These are phyloP conservation scores for Huntiella savannae DNA, from an alignment of 2,329 filamentous ascomycete genomes.

Conservation along the genomic window DNA sequence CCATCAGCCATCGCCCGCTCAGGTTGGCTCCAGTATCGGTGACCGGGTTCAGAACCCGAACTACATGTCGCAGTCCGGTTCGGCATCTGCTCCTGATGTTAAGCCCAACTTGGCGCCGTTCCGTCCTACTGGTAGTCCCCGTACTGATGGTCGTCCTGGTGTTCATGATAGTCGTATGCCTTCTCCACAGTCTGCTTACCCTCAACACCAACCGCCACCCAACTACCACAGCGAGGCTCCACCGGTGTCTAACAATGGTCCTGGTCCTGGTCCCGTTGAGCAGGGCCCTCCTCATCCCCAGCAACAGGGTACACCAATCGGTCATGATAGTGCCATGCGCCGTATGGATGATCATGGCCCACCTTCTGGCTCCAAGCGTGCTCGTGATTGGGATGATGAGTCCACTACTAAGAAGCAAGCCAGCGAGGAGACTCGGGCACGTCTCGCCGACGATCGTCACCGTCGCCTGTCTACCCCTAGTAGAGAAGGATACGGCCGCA, in stretches of 20 bases:
- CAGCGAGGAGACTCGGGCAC: slow-evolving; percentile 71
- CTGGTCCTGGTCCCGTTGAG: slow-evolving; percentile 30
- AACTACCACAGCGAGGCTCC: slow-evolving; percentile 47
- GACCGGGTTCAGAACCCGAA: slow-evolving; percentile 38
- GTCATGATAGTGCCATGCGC: slow-evolving; percentile 48
- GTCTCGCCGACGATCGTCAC: slow-evolving; percentile 66
- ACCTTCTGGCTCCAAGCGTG: slow-evolving; percentile 65
- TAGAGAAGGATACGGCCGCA: slow-evolving; percentile 51
- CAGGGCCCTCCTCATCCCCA: slow-evolving; percentile 34
- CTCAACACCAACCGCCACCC: slow-evolving; percentile 45
- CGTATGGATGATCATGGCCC: slow-evolving; percentile 51
- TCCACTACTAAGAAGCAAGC: slow-evolving; percentile 63
- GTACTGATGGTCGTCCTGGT: slow-evolving; percentile 65
- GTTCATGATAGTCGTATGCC: slow-evolving; percentile 69
- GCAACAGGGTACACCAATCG: slow-evolving; percentile 21
- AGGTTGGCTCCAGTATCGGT: slow-evolving; percentile 18
- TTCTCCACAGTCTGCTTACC: slow-evolving; percentile 79
- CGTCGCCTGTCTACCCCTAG: slow-evolving; percentile 62
- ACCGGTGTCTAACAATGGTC: slow-evolving; percentile 9
- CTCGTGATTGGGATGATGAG: slow-evolving; percentile 86
- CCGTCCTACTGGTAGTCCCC: slow-evolving; percentile 51
- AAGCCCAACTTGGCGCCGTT: slow-evolving; percentile 38
- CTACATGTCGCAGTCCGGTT: slow-evolving; percentile 32
- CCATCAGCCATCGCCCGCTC: slow-evolving; percentile 19
- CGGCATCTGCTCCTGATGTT: slow-evolving; percentile 10